Evolutionary conservation across 805 yeast species (phyloP), one percentile per base, ranked within the genome.

Genomic region (Candida ovalis): DNA sequence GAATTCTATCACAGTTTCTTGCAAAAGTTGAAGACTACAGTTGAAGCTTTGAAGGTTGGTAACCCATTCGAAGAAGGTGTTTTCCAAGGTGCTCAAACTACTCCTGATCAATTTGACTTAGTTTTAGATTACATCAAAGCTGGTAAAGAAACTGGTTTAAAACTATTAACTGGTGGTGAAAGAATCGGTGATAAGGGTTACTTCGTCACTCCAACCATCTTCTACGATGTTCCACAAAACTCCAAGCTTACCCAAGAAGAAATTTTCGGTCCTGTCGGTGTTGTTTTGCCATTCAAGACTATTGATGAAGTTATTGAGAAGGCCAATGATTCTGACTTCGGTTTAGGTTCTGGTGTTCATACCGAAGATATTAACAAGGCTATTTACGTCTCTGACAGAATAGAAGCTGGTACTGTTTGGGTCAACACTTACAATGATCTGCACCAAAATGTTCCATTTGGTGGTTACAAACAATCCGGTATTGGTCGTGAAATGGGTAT

Each of bases 301-400:
- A 77, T 80, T 53, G 92, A 86, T 54, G 95, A 88, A 68, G 91
- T 82, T 44, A 73, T 89, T 51, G 74, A 70, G 45, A 72, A 76
- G 69, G 91, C 94, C 54, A 89, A 89, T 69, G 82, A 84, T 67
- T 76, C 90, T 36, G 80, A 79, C 48, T 87, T 83, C 63, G 96
- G 96, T 58, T 77, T 89, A 58, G 95, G 96, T 61, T 94, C 96
- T 45, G 94, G 90, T 73, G 71, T 89, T 48, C 94, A 88, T 77
- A 82, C 96, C 41, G 71, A 75, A 45, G 81, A 85, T 61, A 61
- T 84, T 49, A 80, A 76, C 72, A 82, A 76, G 58, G 94, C 86
- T 27, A 67, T 82, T 51, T 78, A 77, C 46, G 86, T 86, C 48
- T 76, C 94, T 39, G 76, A 77, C 68, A 75, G 77, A 66, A 62